A percentile compares a stretch with the other conserved stretches of the same genome.
Conservation (phyloP, 805 yeast genomes). For the Lipomyces kockii region DNA sequence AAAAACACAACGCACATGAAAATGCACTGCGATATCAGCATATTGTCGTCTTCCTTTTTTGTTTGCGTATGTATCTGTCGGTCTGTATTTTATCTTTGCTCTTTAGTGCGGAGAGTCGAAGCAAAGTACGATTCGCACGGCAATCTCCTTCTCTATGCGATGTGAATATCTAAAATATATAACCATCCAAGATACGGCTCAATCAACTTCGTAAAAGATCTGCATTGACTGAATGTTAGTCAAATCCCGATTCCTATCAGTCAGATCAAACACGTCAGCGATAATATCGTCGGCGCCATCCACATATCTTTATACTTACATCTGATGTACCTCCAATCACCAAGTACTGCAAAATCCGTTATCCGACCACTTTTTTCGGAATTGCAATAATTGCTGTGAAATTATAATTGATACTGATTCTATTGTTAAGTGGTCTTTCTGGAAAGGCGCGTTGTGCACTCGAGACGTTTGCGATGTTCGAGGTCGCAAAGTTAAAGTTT, state of each 20-base stretch:
- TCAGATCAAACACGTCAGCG: not conserved
- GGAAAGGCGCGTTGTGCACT: not conserved
- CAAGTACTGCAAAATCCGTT: too few relatives aligned
- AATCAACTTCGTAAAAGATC: not conserved
- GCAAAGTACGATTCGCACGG: not conserved
- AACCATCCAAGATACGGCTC: not conserved
- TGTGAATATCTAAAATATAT: not conserved
- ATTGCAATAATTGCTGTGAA: too few relatives aligned
- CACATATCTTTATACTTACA: too few relatives aligned
- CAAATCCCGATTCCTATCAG: not conserved
- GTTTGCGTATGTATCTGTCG: not conserved
- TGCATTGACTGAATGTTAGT: not conserved
- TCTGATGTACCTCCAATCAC: too few relatives aligned
- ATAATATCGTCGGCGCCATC: too few relatives aligned
- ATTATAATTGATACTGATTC: not conserved
- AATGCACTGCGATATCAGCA: conserved; percentile 17
- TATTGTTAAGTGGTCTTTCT: not conserved
- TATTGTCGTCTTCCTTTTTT: not conserved
- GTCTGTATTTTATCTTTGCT: not conserved
- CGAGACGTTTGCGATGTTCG: not conserved
- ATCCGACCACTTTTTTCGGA: too few relatives aligned
- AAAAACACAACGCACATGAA: conserved; percentile 24
- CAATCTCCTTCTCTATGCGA: not conserved
- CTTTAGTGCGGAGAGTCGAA: not conserved
- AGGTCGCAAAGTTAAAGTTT: not conserved